Evolutionary conservation across 345 rosid species (phyloP).

Genomic region (Syzygium aqueum): DNA sequence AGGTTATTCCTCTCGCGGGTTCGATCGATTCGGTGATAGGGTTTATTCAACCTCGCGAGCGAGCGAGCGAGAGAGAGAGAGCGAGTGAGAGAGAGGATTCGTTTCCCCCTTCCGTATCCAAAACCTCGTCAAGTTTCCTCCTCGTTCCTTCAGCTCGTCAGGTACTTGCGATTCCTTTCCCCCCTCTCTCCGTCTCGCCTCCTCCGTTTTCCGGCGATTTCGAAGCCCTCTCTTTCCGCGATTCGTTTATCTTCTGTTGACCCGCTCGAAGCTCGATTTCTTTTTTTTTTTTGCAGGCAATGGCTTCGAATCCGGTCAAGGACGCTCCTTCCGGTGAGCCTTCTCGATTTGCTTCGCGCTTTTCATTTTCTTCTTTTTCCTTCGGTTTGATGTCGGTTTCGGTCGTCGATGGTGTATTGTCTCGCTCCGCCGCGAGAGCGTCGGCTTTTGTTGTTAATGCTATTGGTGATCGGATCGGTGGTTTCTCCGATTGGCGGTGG

Average conservation of each 20-base stretch:
- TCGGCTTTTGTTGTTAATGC: not conserved
- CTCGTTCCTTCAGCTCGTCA: not conserved
- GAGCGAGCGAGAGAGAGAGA: not conserved
- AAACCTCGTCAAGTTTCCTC: not conserved
- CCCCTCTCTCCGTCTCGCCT: not conserved
- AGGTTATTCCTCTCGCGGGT: not conserved
- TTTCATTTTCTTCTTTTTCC: not conserved
- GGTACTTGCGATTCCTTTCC: not conserved
- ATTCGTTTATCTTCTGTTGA: not conserved
- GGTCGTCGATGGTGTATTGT: not conserved
- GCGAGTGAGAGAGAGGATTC: not conserved
- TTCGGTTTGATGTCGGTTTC: not conserved
- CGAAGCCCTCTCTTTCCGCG: not conserved
- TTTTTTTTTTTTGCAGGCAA: slow-evolving; percentile 10
- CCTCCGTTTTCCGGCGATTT: not conserved
- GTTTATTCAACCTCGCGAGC: not conserved
- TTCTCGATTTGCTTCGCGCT: not conserved
- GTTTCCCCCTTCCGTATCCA: not conserved
- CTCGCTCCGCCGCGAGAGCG: not conserved
- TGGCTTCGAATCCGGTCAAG: slow-evolving; percentile 59
- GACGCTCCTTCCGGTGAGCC: slow-evolving; percentile 48
- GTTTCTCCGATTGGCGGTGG: not conserved
- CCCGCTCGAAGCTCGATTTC: not conserved
- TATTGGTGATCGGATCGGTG: not conserved
- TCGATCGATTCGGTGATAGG: not conserved